phyloP scores from a whole-genome alignment of 1,284 basidiomycete species.

The Schizophyllum amplum region DNA sequence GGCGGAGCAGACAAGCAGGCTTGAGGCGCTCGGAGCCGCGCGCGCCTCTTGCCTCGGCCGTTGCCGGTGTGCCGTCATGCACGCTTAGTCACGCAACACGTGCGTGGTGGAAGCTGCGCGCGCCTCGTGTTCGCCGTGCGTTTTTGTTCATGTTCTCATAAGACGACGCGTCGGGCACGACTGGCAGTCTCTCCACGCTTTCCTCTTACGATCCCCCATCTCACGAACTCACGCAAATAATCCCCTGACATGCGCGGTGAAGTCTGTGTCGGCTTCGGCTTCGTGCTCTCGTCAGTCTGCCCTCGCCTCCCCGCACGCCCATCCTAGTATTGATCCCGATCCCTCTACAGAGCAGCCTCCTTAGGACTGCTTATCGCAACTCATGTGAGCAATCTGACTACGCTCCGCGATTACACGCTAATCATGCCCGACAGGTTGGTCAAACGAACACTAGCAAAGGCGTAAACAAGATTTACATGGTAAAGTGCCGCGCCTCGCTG shows the following conservation, averaged over 20 bases:
- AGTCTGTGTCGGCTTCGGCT: conserved; percentile 59
- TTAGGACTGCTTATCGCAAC: conserved; percentile 16
- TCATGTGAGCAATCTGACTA: neutral
- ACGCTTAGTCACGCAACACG: neutral
- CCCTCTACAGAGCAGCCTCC: conserved; percentile 22
- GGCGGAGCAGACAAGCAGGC: neutral
- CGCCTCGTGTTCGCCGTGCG: neutral
- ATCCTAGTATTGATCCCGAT: conserved; percentile 29
- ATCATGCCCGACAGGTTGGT: conserved; percentile 48
- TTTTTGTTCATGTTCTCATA: neutral
- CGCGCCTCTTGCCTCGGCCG: neutral
- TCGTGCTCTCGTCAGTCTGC: conserved; percentile 55
- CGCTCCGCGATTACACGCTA: conserved; percentile 12
- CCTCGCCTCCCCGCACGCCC: conserved; percentile 1
- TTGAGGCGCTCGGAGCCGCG: neutral
- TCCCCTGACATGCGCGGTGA: conserved; percentile 50
- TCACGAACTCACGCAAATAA: neutral
- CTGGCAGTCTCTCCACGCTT: conserved; percentile 13
- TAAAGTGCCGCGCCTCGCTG: conserved; percentile 21
- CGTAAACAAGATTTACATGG: conserved; percentile 67
- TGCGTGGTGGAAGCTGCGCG: neutral
- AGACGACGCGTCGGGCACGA: neutral
- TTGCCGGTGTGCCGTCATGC: neutral
- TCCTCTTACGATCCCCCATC: neutral
- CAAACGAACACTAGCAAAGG: conserved; percentile 72